Conservation (phyloP, 2,329 filamentous ascomycete genomes). For the Neofusicoccum laricinum region DNA sequence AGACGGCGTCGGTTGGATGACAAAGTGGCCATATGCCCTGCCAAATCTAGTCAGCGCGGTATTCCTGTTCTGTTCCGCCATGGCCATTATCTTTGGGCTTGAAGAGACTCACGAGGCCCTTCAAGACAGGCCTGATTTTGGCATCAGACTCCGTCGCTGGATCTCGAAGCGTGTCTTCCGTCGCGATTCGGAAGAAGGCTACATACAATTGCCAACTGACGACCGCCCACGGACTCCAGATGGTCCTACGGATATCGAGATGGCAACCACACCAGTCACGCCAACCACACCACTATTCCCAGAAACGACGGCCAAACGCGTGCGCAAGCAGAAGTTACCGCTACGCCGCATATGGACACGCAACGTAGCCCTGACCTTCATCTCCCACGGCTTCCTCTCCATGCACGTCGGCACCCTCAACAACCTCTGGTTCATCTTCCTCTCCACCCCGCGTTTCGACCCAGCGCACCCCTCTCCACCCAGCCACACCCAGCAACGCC, state of each 20-base stretch:
- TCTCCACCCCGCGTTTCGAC: constrained; percentile 45
- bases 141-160: constrained; percentile 39
- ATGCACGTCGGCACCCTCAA: constrained; percentile 51
- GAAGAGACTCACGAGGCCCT: constrained; percentile 56
- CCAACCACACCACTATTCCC: neutral
- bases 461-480: constrained; percentile 32
- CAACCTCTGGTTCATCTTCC: constrained; percentile 49
- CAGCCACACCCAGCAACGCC: constrained; percentile 34
- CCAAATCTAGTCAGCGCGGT: constrained; percentile 65
- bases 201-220: constrained; percentile 28
- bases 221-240: constrained; percentile 15
- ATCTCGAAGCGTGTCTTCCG: constrained; percentile 34
- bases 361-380: constrained; percentile 44
- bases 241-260: neutral
- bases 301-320: constrained; percentile 18
- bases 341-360: constrained; percentile 47
- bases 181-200: constrained; percentile 24
- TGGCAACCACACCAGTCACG: neutral
- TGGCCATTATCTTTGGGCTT: constrained; percentile 60
- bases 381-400: constrained; percentile 44
- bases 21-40: constrained; percentile 64
- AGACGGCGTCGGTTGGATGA: constrained; percentile 62
- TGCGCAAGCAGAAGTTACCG: constrained; percentile 36
- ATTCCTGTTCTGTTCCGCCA: constrained; percentile 56
- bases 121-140: constrained; percentile 40